A percentile compares a stretch with the other conserved stretches of the same genome.
phyloP scores from a whole-genome alignment of 108 stramenopile genomes.

The Aurantiochytrium sp. region DNA sequence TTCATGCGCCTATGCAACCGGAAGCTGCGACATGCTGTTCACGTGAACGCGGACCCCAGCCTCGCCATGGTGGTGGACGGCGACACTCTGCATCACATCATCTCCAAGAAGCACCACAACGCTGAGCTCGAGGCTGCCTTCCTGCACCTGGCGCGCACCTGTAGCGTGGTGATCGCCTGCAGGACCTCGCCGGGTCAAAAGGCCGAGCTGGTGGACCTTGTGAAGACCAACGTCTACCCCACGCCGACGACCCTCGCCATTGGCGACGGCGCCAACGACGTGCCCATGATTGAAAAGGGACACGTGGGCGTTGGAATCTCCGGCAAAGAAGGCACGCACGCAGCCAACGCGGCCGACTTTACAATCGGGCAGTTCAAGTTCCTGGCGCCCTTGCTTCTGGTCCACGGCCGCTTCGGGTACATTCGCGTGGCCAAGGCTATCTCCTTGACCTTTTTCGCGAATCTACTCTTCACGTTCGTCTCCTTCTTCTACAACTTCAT shows the following conservation, averaged over 20 bases:
- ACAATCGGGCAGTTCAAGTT: conserved; percentile 61
- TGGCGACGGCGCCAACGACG: conserved; percentile 97
- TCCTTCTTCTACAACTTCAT: conserved; percentile 52
- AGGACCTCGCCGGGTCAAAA: conserved; percentile 89
- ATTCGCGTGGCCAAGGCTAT: conserved; percentile 48
- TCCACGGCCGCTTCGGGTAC: conserved; percentile 59
- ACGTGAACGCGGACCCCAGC: background rate
- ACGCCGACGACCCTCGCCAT: conserved; percentile 88
- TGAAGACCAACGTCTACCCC: conserved; percentile 73
- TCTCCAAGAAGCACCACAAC: conserved; percentile 39
- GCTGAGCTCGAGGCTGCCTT: conserved; percentile 66
- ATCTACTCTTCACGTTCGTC: conserved; percentile 58
- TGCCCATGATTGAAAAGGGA: conserved; percentile 92
- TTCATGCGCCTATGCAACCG: background rate
- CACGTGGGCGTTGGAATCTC: conserved; percentile 89
- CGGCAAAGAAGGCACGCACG: conserved; percentile 90
- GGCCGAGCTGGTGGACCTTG: conserved; percentile 77
- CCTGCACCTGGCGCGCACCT: conserved; percentile 73
- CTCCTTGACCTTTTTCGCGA: conserved; percentile 66
- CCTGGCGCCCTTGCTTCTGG: conserved; percentile 41
- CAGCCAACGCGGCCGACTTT: conserved; percentile 74
- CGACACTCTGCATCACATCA: conserved; percentile 49
- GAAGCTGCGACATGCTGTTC: background rate
- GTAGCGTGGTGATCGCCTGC: conserved; percentile 87
- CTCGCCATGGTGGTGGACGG: conserved; percentile 84